phyloP scores from a whole-genome alignment of 1,139 yeast genomes.

The Nakaseomyces bracarensis region DNA sequence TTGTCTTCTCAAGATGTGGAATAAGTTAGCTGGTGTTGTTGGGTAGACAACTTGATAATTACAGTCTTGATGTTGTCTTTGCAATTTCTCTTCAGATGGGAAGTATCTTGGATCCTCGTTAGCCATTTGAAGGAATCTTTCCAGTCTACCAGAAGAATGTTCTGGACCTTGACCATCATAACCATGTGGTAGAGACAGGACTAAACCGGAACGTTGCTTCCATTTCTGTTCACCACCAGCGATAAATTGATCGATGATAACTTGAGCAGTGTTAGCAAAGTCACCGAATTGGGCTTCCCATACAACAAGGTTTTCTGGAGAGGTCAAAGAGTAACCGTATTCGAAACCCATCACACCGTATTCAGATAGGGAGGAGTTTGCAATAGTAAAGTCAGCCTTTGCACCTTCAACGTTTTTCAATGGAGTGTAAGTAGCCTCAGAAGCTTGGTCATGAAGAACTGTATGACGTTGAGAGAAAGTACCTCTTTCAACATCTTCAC shows the following conservation, averaged over 20 bases:
- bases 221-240: constrained; percentile 97
- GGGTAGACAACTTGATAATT: constrained; percentile 98
- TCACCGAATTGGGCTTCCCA: constrained; percentile 99
- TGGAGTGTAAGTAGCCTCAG: constrained; percentile 78
- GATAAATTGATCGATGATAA: constrained; percentile 90
- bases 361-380: constrained; percentile 96
- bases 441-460: constrained; percentile 90
- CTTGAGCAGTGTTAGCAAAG: constrained; percentile 99
- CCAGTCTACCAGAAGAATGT: constrained; percentile 96
- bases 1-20: constrained; percentile 97
- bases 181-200: constrained; percentile 95
- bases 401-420: constrained; percentile 67
- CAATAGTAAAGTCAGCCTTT: constrained; percentile 81
- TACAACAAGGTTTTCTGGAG: constrained; percentile 92
- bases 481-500: constrained; percentile 99
- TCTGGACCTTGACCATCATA: constrained; percentile 99
- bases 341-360: constrained; percentile 99
- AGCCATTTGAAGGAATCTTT: constrained; percentile 91
- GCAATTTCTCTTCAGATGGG: constrained; percentile 83
- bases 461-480: constrained; percentile 99
- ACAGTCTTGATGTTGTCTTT: constrained; percentile 97
- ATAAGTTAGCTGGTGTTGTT: constrained; percentile 92
- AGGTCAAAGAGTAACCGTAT: constrained; percentile 95
- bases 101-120: constrained; percentile 92
- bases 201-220: constrained; percentile 97